A percentile compares a stretch with the other conserved stretches of the same genome.
phyloP scores from a whole-genome alignment of 129 eudicot species.

The Sambucus nigra region DNA sequence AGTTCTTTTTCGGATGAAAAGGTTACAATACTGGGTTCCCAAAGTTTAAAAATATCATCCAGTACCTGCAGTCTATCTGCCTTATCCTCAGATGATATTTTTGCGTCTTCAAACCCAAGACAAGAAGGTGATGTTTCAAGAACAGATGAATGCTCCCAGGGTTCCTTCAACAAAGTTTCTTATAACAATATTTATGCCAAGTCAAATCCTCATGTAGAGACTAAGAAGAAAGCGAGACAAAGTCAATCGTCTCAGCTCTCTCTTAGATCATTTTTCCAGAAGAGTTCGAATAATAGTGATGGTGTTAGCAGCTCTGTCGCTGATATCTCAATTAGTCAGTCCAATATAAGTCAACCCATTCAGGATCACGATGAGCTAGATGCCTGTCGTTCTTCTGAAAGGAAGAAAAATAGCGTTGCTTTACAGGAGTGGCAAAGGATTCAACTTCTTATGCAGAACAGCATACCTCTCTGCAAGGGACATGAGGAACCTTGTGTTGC shows the following conservation, averaged over 20 bases:
- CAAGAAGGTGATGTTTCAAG: slow-evolving; percentile 12
- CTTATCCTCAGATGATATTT: slow-evolving; percentile 1
- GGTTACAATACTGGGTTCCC: slow-evolving; percentile 11
- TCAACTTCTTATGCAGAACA: slow-evolving; percentile 77
- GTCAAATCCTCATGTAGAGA: slow-evolving; percentile 14
- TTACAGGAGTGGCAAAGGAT: slow-evolving; percentile 88
- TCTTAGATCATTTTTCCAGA: slow-evolving; percentile 71
- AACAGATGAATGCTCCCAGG: slow-evolving; percentile 20
- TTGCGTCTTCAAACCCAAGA: slow-evolving; percentile 12
- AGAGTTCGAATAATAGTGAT: slow-evolving; percentile 19
- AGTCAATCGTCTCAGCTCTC: slow-evolving; percentile 71
- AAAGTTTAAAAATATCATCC: slow-evolving; percentile 21
- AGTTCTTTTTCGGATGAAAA: slow-evolving; percentile 25
- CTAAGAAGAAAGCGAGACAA: slow-evolving; percentile 57
- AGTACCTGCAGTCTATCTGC: slow-evolving; percentile 12
- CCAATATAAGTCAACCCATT: slow-evolving; percentile 14
- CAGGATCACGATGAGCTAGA: slow-evolving; percentile 22
- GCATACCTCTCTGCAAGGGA: slow-evolving; percentile 90
- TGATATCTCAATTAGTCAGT: slow-evolving; percentile 20
- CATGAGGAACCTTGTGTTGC: slow-evolving; percentile 86
- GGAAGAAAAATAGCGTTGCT: slow-evolving; percentile 45
- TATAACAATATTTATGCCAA: slow-evolving; percentile 7
- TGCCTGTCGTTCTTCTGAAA: slow-evolving; percentile 27
- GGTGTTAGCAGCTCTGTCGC: slow-evolving; percentile 18
- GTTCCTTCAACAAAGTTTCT: slow-evolving; percentile 11